Percentiles rank a stretch among this genome's conserved stretches.
These are phyloP conservation scores for Thinopyrum elongatum DNA, from an alignment of 176 grass and related monocot species.

Conservation along the genomic window DNA sequence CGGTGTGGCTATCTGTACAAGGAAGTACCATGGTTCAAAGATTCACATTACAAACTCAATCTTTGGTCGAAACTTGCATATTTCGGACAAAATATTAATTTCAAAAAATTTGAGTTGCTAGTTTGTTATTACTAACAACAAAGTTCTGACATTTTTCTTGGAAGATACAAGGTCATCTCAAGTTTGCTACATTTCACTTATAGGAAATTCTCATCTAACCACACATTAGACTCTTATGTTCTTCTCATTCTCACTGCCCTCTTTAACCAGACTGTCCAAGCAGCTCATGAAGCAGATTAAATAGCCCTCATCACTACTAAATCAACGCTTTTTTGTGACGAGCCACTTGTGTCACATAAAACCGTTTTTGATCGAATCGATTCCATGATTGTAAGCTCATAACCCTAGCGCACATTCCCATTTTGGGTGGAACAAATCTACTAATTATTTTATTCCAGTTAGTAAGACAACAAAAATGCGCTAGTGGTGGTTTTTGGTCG, in stretches of 20 bases:
- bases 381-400: too few relatives aligned
- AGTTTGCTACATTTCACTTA: not conserved
- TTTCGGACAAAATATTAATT: not conserved
- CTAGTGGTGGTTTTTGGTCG: too few relatives aligned
- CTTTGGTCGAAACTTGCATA: not conserved
- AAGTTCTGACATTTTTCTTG: not conserved
- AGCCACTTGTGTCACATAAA: too few relatives aligned
- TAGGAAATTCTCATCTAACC: not conserved
- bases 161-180: not conserved
- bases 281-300: not conserved
- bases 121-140: not conserved
- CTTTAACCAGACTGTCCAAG: not conserved
- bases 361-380: too few relatives aligned
- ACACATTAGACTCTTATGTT: not conserved
- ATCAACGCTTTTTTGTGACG: too few relatives aligned
- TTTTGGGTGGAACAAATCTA: too few relatives aligned
- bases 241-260: not conserved
- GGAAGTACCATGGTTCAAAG: not conserved
- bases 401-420: too few relatives aligned
- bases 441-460: too few relatives aligned
- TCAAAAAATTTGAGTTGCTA: not conserved
- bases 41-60: not conserved
- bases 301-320: not conserved
- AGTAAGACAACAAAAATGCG: too few relatives aligned
- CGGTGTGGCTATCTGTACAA: not conserved